Percentiles rank a stretch among this genome's conserved stretches.
phyloP scores from a whole-genome alignment of 2,329 filamentous ascomycete species.

The Colletotrichum noveboracense region DNA sequence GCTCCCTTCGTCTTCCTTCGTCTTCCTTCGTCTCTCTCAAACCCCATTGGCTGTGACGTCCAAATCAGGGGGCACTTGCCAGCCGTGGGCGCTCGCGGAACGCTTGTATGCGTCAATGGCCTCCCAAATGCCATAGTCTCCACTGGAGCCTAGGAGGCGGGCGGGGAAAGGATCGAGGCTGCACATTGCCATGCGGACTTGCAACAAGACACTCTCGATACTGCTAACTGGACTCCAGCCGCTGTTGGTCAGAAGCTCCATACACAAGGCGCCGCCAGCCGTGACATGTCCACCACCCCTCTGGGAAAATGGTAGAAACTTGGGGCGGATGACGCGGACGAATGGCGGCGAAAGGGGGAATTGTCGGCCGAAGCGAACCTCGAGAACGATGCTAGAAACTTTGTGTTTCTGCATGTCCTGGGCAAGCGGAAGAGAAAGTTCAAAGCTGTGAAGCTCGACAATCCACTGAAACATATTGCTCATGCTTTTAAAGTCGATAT shows the following conservation, averaged over 20 bases:
- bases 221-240: slow-evolving; percentile 79
- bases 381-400: slow-evolving; percentile 74
- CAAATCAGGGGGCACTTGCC: slow-evolving; percentile 72
- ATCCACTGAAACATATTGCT: slow-evolving; percentile 90
- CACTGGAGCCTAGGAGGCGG: slow-evolving; percentile 50
- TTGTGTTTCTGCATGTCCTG: slow-evolving; percentile 71
- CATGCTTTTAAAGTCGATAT: slow-evolving; percentile 71
- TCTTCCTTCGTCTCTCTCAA: not conserved
- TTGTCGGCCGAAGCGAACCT: slow-evolving; percentile 78
- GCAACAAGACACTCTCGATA: slow-evolving; percentile 81
- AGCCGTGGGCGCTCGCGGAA: slow-evolving; percentile 69
- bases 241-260: slow-evolving; percentile 82
- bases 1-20: not conserved
- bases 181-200: slow-evolving; percentile 79
- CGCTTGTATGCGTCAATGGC: slow-evolving; percentile 71
- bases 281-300: slow-evolving; percentile 91
- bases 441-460: slow-evolving; percentile 86
- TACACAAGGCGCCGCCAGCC: slow-evolving; percentile 79
- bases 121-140: slow-evolving; percentile 71
- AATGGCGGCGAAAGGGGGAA: slow-evolving; percentile 85
- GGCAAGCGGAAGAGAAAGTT: slow-evolving; percentile 69
- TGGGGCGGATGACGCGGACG: slow-evolving; percentile 80
- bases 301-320: slow-evolving; percentile 72
- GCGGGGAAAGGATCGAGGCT: slow-evolving; percentile 74
- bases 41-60: slow-evolving; percentile 41